Percentiles rank a stretch among this genome's conserved stretches.
Evolutionary conservation across 768 basidiomycete genomes (phyloP).

Genomic region (Lentinus brumalis): DNA sequence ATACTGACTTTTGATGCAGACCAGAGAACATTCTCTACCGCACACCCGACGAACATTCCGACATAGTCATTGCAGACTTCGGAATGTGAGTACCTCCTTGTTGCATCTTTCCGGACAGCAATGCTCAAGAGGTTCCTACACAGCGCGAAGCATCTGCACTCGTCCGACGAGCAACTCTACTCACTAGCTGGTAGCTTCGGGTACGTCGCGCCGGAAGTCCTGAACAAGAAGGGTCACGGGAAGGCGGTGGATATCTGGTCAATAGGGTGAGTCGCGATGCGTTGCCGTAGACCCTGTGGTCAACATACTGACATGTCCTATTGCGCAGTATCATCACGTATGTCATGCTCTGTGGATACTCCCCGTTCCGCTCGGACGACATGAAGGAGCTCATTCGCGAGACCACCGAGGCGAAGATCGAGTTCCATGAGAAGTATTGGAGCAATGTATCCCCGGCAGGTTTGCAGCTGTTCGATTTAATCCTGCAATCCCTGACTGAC

Average conservation of each 20-base stretch:
- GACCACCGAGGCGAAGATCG: slow-evolving; percentile 81
- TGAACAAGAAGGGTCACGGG: slow-evolving; percentile 81
- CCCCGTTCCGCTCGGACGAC: slow-evolving; percentile 89
- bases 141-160: slow-evolving; percentile 83
- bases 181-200: slow-evolving; percentile 82
- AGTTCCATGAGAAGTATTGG: slow-evolving; percentile 96
- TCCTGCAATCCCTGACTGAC: neutral
- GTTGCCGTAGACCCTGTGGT: neutral
- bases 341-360: slow-evolving; percentile 92
- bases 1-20: slow-evolving; percentile 39
- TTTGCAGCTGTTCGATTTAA: slow-evolving; percentile 24
- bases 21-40: slow-evolving; percentile 97
- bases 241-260: slow-evolving; percentile 96
- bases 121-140: neutral
- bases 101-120: neutral
- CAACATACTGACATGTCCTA: too few relatives aligned
- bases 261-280: slow-evolving; percentile 61
- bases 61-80: slow-evolving; percentile 95
- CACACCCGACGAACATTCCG: slow-evolving; percentile 72
- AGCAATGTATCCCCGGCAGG: slow-evolving; percentile 81
- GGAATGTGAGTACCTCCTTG: slow-evolving; percentile 69
- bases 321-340: slow-evolving; percentile 83
- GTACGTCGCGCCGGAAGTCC: slow-evolving; percentile 90
- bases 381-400: slow-evolving; percentile 74
- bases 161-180: slow-evolving; percentile 68